Evolutionary conservation across 805 yeast species (phyloP).

Genomic region (Yamadazyma endophytica): DNA sequence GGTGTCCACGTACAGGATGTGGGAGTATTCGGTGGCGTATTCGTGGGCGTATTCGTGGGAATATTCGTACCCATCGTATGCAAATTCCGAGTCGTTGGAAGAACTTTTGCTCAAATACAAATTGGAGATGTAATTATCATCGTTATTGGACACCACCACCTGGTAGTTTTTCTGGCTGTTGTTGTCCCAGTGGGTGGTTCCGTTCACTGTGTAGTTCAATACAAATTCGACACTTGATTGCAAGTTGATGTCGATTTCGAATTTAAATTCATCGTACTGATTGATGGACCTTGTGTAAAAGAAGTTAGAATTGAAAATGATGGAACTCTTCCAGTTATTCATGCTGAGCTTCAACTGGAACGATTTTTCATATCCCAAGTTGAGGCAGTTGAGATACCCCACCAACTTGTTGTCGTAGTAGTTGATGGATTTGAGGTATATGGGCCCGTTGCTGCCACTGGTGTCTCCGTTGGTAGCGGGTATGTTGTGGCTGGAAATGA

Average conservation of each 20-base stretch:
- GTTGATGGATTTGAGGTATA: constrained; percentile 29
- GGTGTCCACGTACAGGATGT: constrained; percentile 7
- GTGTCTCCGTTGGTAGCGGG: constrained; percentile 7
- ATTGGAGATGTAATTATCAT: constrained; percentile 2
- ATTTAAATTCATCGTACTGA: constrained; percentile 43
- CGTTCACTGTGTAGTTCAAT: constrained; percentile 26
- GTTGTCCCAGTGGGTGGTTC: constrained; percentile 35
- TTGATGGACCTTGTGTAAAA: constrained; percentile 7
- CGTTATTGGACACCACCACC: constrained; percentile 16
- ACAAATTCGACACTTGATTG: constrained; percentile 8
- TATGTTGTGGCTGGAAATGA: constrained; percentile 6
- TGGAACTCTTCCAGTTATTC: constrained; percentile 43
- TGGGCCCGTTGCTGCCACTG: constrained; percentile 17
- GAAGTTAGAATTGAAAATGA: constrained; percentile 17
- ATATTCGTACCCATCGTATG: neutral
- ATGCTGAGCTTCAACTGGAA: constrained; percentile 43
- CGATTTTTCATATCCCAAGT: constrained; percentile 34
- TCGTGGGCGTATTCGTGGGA: neutral
- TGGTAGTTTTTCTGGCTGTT: constrained; percentile 31
- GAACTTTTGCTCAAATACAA: constrained; percentile 1
- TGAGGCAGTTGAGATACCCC: constrained; percentile 12
- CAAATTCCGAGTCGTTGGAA: neutral
- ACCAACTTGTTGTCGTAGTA: constrained; percentile 8
- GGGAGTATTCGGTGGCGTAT: constrained; percentile 3
- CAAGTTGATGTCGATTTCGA: constrained; percentile 35